A percentile compares a stretch with the other conserved stretches of the same genome.
These are phyloP conservation scores for Trapa incisa DNA, from an alignment of 345 rosid genomes.

Conservation along the genomic window DNA sequence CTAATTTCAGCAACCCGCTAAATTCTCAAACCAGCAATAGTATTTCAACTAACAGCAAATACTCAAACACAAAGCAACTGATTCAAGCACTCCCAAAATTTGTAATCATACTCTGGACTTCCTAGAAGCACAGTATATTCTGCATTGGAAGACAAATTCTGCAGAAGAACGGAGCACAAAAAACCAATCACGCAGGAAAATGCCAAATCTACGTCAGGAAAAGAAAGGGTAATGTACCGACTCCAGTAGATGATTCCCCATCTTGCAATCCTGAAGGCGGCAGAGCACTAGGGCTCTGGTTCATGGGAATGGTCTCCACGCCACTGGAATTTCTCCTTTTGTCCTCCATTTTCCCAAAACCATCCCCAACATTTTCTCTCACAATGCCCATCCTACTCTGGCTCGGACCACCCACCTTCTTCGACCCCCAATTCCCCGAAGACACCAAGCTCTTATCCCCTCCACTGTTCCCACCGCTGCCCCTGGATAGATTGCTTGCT, in stretches of 20 bases:
- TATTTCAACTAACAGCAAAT: no score
- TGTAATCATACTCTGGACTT: not conserved
- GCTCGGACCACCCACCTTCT: conserved; percentile 30
- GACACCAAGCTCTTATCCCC: conserved; percentile 25
- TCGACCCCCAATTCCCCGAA: conserved; percentile 18
- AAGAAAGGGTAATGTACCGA: conserved; percentile 15
- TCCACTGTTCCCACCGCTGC: conserved; percentile 15
- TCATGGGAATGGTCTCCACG: conserved; percentile 41
- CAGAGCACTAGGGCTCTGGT: conserved; percentile 47
- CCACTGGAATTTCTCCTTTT: conserved; percentile 29
- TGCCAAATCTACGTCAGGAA: no score
- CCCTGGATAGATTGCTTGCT: conserved; percentile 72
- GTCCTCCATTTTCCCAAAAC: conserved; percentile 19
- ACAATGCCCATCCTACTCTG: conserved; percentile 32
- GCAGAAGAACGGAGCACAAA: not conserved
- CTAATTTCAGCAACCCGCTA: not conserved
- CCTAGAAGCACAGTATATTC: not conserved
- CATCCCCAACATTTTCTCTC: conserved; percentile 16
- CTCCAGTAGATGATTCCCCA: conserved; percentile 53
- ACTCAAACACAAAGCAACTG: no score
- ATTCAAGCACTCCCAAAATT: not conserved
- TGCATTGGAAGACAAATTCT: not conserved
- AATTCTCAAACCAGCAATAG: not conserved
- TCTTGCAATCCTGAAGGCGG: conserved; percentile 43
- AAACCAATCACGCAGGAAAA: not conserved